Base-by-base conservation (phyloP, 2,329 filamentous ascomycete genomes). In the Sporothrix variecibatus region DNA sequence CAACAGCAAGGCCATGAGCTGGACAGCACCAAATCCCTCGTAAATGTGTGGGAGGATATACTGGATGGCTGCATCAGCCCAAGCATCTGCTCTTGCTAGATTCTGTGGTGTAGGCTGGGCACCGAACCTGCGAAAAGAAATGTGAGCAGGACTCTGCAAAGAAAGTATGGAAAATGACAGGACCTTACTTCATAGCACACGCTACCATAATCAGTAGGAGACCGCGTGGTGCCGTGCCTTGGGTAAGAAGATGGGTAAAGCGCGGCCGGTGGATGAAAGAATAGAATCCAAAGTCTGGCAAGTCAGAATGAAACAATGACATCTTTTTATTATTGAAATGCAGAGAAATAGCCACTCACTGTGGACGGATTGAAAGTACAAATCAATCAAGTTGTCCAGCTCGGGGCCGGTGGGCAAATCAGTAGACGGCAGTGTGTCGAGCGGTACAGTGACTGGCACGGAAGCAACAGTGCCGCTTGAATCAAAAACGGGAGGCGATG, bases 341-440 rank as follows among this genome's bases (percentile, higher is more conserved):
- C n/a, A n/a, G n/a, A n/a, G n/a, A n/a, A n/a, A n/a, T n/a, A n/a
- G n/a, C 23, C 56, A 62, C 56, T 62, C 56, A 62, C 72, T 64
- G 46, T 75, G 74, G 12, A 75, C 74, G 40, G 74, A 71, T n/a
- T 49, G 62, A 58, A 75, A 75, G 72, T 75, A 75, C 11, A 75
- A 67, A 6, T 74, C 46, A n/a, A 75, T 49, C 43, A 73, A 40
- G n/a, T 71, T 46, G 4, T 76, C 73, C 3, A 75, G 73, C n/a
- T 75, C 73, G 40, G 67, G 53, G 40, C 73, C 62, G 1, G 53
- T 53, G 56, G 65, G 65, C 23, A 69, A 40, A 20, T 53, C 49
- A n/a, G 49, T 17, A 17, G 49, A n/a, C 49, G 20, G 7, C 11
- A 17, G 49, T 20, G 40, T 53, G 8, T 53, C 49, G 20, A 9